Evolutionary conservation across 768 basidiomycete genomes (phyloP).

Genomic region (Suillus placidus): DNA sequence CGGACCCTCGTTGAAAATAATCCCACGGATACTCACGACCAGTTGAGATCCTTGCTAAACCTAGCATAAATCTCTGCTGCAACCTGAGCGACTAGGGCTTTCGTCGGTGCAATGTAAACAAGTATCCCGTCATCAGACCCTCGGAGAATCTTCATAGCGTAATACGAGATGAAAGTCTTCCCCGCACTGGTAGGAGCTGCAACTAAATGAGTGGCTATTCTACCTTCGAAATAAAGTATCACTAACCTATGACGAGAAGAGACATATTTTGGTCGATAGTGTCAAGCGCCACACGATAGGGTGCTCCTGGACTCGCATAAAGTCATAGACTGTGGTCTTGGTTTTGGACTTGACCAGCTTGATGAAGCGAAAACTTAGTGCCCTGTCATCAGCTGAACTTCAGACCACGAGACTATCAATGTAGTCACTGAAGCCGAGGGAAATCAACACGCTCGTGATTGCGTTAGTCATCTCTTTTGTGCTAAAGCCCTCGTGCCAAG

Average conservation of each 20-base stretch:
- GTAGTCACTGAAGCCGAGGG: slow-evolving; percentile 52
- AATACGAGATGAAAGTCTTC: slow-evolving; percentile 78
- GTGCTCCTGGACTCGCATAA: slow-evolving; percentile 59
- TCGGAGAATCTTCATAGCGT: slow-evolving; percentile 70
- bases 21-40: slow-evolving; percentile 39
- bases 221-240: not conserved
- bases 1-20: not conserved
- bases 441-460: slow-evolving; percentile 42
- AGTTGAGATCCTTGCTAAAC: slow-evolving; percentile 56
- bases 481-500: slow-evolving; percentile 45
- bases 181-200: slow-evolving; percentile 72
- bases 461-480: slow-evolving; percentile 34
- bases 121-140: slow-evolving; percentile 67
- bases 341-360: slow-evolving; percentile 55
- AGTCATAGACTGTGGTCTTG: slow-evolving; percentile 42
- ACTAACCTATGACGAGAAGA: slow-evolving; percentile 66
- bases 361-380: slow-evolving; percentile 53
- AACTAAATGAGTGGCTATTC: slow-evolving; percentile 6
- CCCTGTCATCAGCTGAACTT: slow-evolving; percentile 25
- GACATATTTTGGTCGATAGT: slow-evolving; percentile 60
- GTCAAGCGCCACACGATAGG: slow-evolving; percentile 67
- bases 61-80: slow-evolving; percentile 76
- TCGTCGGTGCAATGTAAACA: slow-evolving; percentile 76
- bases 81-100: slow-evolving; percentile 71
- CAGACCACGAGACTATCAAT: slow-evolving; percentile 24